Percentiles rank a stretch among this genome's conserved stretches.
Evolutionary conservation across 345 rosid species (phyloP).

Genomic region (Moricandia arvensis): DNA sequence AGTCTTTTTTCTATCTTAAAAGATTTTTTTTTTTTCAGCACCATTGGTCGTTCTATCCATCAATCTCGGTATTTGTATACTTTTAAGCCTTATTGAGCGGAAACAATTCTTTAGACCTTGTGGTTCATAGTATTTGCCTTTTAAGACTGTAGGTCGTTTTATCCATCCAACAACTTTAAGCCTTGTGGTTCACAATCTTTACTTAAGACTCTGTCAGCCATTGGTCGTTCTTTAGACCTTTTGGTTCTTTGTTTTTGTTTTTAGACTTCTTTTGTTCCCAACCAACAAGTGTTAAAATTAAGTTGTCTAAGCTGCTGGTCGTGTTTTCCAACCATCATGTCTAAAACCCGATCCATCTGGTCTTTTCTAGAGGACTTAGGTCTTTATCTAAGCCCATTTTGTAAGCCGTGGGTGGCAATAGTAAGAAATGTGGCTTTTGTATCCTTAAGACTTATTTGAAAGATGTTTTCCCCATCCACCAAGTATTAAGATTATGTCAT

Average conservation of each 20-base stretch:
- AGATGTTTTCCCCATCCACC: not conserved
- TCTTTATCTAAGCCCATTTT: not conserved
- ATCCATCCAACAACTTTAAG: no score
- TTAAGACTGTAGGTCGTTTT: no score
- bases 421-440: not conserved
- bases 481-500: not conserved
- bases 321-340: not conserved
- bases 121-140: no score
- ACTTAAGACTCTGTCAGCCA: not conserved
- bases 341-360: not conserved
- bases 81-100: no score
- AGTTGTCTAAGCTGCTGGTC: not conserved
- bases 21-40: no score
- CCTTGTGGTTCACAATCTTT: no score
- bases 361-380: not conserved
- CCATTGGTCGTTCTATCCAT: no score
- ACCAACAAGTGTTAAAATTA: not conserved
- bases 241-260: not conserved
- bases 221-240: not conserved
- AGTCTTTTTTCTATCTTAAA: no score
- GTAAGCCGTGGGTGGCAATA: not conserved
- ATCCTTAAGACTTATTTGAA: not conserved
- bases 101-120: no score
- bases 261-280: not conserved
- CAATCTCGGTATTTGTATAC: no score